Evolutionary conservation across 148 eudicot genomes (phyloP).

Genomic region (Heliosperma pusillum): DNA sequence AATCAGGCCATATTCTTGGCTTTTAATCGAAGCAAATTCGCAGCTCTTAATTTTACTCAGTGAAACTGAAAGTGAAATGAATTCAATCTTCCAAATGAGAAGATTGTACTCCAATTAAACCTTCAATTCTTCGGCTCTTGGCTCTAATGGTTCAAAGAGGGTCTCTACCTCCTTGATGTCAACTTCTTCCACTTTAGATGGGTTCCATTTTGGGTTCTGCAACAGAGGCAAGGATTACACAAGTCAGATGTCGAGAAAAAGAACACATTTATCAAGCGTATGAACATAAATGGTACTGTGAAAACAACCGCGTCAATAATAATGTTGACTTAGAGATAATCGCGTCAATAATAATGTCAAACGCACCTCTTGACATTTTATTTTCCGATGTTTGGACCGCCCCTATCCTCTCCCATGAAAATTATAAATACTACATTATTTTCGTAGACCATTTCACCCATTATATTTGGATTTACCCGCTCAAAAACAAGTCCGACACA

Average conservation of each 20-base stretch:
- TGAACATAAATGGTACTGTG: not conserved
- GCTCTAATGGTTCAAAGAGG: slow-evolving; percentile 53
- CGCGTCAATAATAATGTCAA: no score
- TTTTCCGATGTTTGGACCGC: no score
- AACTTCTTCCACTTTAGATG: slow-evolving; percentile 61
- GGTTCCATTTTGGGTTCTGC: slow-evolving; percentile 94
- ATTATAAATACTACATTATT: no score
- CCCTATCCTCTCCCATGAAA: no score
- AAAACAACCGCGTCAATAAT: not conserved
- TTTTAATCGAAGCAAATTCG: not conserved
- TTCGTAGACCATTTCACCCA: no score
- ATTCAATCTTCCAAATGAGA: not conserved
- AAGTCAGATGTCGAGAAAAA: not conserved
- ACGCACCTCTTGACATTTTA: no score
- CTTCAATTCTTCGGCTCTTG: slow-evolving; percentile 51
- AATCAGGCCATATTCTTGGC: not conserved
- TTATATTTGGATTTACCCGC: no score
- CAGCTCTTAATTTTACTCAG: not conserved
- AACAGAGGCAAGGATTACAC: slow-evolving; percentile 4
- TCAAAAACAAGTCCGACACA: no score
- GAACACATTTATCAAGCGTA: not conserved
- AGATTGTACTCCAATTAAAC: slow-evolving; percentile 26
- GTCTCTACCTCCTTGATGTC: slow-evolving; percentile 58
- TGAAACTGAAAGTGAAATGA: not conserved
- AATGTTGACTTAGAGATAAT: no score